Conservation (phyloP, 495 filamentous ascomycete genomes). For the Xylaria castorea region DNA sequence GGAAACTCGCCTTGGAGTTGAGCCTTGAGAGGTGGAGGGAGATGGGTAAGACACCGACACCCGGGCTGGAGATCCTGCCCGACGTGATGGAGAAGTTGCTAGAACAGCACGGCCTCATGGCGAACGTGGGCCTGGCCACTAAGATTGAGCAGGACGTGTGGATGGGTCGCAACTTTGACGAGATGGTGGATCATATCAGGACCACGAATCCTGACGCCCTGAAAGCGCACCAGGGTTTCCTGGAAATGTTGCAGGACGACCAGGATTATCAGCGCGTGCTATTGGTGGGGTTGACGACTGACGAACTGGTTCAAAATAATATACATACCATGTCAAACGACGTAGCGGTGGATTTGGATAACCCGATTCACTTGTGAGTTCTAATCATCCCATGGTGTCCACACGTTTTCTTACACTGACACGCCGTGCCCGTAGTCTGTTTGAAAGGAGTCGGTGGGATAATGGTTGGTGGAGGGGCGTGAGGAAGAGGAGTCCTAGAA, state of each 20-base stretch:
- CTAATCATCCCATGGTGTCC: neutral
- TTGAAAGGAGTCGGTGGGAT: constrained; percentile 22
- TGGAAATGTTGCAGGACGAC: constrained; percentile 35
- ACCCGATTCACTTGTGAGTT: constrained; percentile 36
- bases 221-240: constrained; percentile 24
- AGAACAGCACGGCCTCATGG: neutral
- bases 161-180: constrained; percentile 2
- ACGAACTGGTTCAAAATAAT: constrained; percentile 38
- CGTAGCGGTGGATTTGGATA: constrained; percentile 30
- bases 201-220: neutral
- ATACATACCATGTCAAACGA: constrained; percentile 31
- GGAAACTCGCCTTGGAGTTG: neutral
- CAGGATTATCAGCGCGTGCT: constrained; percentile 42
- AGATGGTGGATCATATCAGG: constrained; percentile 7
- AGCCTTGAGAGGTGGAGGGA: neutral
- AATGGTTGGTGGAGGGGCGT: constrained; percentile 11
- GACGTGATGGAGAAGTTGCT: constrained; percentile 27
- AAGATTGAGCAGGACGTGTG: neutral
- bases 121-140: constrained; percentile 9
- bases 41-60: neutral
- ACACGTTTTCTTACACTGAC: neutral
- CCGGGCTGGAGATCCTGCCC: constrained; percentile 21
- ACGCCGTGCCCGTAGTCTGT: constrained; percentile 19
- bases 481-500: constrained; percentile 17
- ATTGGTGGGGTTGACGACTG: constrained; percentile 38